Evolutionary conservation across 306 rosid genomes (phyloP).

Genomic region (cucumber (Cucumis sativus)): Cucumber_9930_V3 NC_026659.2:2159501-2160000

Average conservation of each 20-base stretch:
- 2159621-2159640: slow-evolving; percentile 89
- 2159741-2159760: background rate
- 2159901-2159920: slow-evolving; percentile 11
- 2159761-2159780: background rate
- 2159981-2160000: slow-evolving; percentile 98
- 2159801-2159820: background rate
- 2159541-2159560: background rate
- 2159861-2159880: slow-evolving; percentile 88
- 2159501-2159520: background rate
- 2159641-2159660: slow-evolving; percentile 96
- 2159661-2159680: slow-evolving; percentile 98
- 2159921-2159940: background rate
- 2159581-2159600: background rate
- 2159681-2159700: slow-evolving; percentile 99
- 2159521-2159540: slow-evolving; percentile 5
- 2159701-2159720: slow-evolving; percentile 13
- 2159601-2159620: background rate
- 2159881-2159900: slow-evolving; percentile 72
- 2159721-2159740: slow-evolving; percentile 1
- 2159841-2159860: slow-evolving; percentile 94
- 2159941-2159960: background rate
- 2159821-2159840: slow-evolving; percentile 89
- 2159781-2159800: background rate
- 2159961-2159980: slow-evolving; percentile 38
- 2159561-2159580: background rate